A percentile compares a stretch with the other conserved stretches of the same genome.
Conservation (phyloP, 1,139 yeast genomes). For the Kodamaea arcana region DNA sequence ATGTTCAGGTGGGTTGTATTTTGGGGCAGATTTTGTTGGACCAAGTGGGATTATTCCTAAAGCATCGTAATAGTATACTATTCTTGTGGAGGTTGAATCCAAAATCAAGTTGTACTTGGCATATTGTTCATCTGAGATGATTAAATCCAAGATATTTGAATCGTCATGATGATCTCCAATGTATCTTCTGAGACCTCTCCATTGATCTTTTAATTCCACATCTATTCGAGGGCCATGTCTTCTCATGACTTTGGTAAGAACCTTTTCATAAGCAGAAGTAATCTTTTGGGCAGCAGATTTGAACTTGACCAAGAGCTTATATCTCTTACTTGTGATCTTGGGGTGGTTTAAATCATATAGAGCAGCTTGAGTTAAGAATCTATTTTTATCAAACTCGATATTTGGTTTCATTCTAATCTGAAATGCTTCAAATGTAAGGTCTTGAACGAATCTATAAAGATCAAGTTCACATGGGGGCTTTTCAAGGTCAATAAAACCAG, state of each 20-base stretch:
- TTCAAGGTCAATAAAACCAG: constrained; percentile 58
- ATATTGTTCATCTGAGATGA: constrained; percentile 56
- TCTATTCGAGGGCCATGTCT: not conserved
- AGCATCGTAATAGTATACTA: constrained; percentile 64
- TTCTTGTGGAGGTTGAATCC: constrained; percentile 53
- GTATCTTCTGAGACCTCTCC: constrained; percentile 45
- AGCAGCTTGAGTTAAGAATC: constrained; percentile 5
- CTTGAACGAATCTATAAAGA: constrained; percentile 43
- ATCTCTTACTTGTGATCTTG: constrained; percentile 15
- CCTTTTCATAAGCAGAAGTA: constrained; percentile 2
- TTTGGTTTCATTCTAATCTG: constrained; percentile 67
- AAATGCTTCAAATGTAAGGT: constrained; percentile 45
- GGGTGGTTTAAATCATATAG: constrained; percentile 1
- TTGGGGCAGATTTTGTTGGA: constrained; percentile 5
- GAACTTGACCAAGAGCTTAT: constrained; percentile 23
- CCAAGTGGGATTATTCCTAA: constrained; percentile 45
- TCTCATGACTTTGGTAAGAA: not conserved
- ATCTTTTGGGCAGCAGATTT: constrained; percentile 15
- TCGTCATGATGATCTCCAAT: constrained; percentile 31
- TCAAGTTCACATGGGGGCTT: constrained; percentile 52
- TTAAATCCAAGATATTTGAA: constrained; percentile 24
- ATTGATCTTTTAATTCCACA: constrained; percentile 13
- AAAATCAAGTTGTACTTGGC: constrained; percentile 75
- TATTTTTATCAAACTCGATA: constrained; percentile 42
- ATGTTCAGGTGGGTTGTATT: constrained; percentile 52